Evolutionary conservation across 208 protist species (phyloP).

Genomic region (Endotrypanum monterogeii): DNA sequence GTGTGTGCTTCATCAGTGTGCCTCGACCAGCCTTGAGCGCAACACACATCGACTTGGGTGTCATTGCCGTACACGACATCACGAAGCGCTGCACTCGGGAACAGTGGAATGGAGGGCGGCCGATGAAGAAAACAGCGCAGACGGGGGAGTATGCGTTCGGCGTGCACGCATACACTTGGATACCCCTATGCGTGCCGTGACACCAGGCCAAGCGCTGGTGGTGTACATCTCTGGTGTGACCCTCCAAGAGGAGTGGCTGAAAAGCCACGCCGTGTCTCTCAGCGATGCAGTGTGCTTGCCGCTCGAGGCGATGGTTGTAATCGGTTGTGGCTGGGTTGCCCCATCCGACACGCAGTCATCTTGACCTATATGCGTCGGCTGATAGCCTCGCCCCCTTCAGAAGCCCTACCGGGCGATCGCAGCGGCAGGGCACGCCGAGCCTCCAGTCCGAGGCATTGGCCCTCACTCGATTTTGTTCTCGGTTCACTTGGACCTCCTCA

Average conservation of each 20-base stretch:
- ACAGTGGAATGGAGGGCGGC: conserved; percentile 38
- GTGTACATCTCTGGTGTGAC: conserved; percentile 32
- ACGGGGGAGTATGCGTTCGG: conserved; percentile 1
- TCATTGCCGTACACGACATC: conserved; percentile 58
- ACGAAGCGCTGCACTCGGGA: conserved; percentile 45
- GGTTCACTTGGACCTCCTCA: neutral
- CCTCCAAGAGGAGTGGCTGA: neutral
- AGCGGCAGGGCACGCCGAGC: neutral
- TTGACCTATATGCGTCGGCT: neutral
- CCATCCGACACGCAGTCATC: neutral
- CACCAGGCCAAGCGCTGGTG: conserved; percentile 65
- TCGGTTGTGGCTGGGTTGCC: conserved; percentile 13
- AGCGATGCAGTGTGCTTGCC: neutral
- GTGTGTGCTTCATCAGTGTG: neutral
- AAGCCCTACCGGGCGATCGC: neutral
- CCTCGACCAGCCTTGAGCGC: neutral
- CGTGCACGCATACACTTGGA: conserved; percentile 34
- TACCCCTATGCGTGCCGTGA: conserved; percentile 52
- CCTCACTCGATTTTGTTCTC: neutral
- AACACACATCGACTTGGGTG: conserved; percentile 27
- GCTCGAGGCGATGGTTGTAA: conserved; percentile 15
- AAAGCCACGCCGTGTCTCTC: neutral
- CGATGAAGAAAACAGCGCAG: conserved; percentile 6
- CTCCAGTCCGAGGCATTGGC: neutral
- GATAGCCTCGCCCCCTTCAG: neutral